Base-by-base conservation (phyloP, 2,329 filamentous ascomycete species). In the Aspergillus hiratsukae region DNA sequence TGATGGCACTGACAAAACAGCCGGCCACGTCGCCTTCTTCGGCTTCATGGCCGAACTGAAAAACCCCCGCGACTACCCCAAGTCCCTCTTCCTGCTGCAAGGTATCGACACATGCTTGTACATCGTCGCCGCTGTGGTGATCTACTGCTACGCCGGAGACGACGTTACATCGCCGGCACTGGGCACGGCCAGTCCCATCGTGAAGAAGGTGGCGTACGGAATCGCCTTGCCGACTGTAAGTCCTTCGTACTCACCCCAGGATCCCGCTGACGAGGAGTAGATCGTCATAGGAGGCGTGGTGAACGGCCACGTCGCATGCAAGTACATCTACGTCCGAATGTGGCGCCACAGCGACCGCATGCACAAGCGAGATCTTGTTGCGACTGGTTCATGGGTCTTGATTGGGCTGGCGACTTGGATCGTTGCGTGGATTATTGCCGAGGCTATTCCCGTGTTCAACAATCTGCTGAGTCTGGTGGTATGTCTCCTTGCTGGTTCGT, bases 241-340 rank as follows among this genome's bases (percentile, higher is more conserved):
- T 55, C 10, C 21, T 9, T 6, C 21, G 21, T 21, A 9, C 43
- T 25, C 23, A 2, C 5, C 21, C 5, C 43, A 46, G 14, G 31
- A 46, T 17, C 7, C 29, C 31, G 3, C 25, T 14, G 0, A 23
- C 5, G 11, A 45, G 58, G 14, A 53, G 11, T 17, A 71, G 69
- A 88, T 89, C 57, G 76, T 89, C 35, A 81, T 89, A 50, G 83
- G 86, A 0, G 87, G 86, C 49, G 85, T 88, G 4, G 85, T 90
- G 58, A 85, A 87, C 64, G 84, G 81, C 4, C 82, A 86, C 57
- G 84, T 89, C 1, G 84, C 83, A 1, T 78, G 78, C 35, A 87
- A 87, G 67, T 86, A 86, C 59, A 75, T 88, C 51, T 89, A 87
- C 64, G 76, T 83, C 2, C 81, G 86, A n/a, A 64, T 86, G 4